Base-by-base conservation (phyloP, 2,329 filamentous ascomycete genomes). In the Ophiostoma pallidulum region DNA sequence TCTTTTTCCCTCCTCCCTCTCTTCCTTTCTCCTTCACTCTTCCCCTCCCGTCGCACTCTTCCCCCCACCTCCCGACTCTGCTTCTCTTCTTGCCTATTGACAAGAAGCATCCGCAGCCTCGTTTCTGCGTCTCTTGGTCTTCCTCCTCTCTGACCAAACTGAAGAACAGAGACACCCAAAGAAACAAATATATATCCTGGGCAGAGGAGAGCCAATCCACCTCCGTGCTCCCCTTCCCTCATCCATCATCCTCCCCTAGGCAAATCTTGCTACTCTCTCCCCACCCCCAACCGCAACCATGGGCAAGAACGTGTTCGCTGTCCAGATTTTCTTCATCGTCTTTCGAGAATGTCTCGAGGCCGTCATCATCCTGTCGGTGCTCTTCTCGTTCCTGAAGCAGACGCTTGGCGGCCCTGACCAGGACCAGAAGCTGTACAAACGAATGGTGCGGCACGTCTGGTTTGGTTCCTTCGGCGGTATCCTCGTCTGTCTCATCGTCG, bases 261-360 rank as follows among this genome's bases (percentile, higher is more conserved):
- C n/a, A n/a, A n/a, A n/a, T n/a, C n/a, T n/a, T n/a, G n/a, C n/a
- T n/a, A n/a, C n/a, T n/a, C 41, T 20, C 16, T 16, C 29, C 14
- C 31, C 32, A 20, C 22, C 35, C 37, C 32, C 13, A 10, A 42
- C 48, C 50, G 40, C 36, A 48, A 62, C 43, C 54, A 81, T 77
- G 68, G 80, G 82, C 62, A 72, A 75, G 51, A 77, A 84, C 61
- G 80, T 89, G 49, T 89, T 89, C 64, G 77, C 84, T 53, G 79
- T 88, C 19, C 84, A 84, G 54, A 78, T 94, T 47, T 94, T 94
- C 70, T 90, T 95, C 69, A 86, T 95, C 63, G 82, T 86, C 66
- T 92, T 94, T 63, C 81, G 89, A 60, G 89, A 94, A 68, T 80
- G 80, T 36, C 70, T 94, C 41, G 88, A 94, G 70, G 85, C 84